These are phyloP conservation scores for Paramecium primaurelia DNA, from an alignment of 73 alveolate species.

Conservation along the genomic window DNA sequence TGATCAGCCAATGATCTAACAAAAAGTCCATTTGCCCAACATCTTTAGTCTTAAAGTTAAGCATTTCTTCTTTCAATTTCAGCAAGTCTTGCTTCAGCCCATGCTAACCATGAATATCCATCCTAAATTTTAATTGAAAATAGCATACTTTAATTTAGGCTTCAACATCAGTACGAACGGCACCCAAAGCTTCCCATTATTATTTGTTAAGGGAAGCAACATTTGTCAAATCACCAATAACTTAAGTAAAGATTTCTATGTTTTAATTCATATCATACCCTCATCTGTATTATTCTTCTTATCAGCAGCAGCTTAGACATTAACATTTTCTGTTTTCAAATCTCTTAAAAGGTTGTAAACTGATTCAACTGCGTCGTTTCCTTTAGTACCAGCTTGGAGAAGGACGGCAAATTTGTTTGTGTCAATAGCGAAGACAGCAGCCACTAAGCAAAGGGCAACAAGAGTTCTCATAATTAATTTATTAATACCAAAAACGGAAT, in stretches of 20 bases:
- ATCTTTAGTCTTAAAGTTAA: conserved; percentile 23
- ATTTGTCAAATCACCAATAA: conserved; percentile 47
- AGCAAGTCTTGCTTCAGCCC: conserved; percentile 51
- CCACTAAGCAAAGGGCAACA: conserved; percentile 29
- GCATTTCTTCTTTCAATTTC: conserved; percentile 23
- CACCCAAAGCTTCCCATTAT: conserved; percentile 20
- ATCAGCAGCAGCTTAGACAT: conserved; percentile 50
- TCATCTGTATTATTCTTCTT: conserved; percentile 41
- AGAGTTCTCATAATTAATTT: conserved; percentile 22
- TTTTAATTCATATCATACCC: background rate
- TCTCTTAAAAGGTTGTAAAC: conserved; percentile 48
- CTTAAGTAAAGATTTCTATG: conserved; percentile 28
- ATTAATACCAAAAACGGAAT: conserved; percentile 40
- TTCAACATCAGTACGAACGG: conserved; percentile 44
- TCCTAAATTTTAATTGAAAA: background rate
- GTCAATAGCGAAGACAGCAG: conserved; percentile 48
- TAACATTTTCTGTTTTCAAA: conserved; percentile 41
- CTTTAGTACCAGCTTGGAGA: conserved; percentile 37
- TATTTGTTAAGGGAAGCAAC: conserved; percentile 37
- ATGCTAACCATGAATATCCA: conserved; percentile 29
- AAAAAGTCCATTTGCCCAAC: conserved; percentile 47
- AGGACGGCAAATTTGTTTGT: conserved; percentile 50
- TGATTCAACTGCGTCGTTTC: conserved; percentile 49
- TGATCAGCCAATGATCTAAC: conserved; percentile 47
- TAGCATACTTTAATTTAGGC: conserved; percentile 13